Evolutionary conservation across 352 stramenopile species (phyloP).

Genomic region (Pythium insidiosum): DNA sequence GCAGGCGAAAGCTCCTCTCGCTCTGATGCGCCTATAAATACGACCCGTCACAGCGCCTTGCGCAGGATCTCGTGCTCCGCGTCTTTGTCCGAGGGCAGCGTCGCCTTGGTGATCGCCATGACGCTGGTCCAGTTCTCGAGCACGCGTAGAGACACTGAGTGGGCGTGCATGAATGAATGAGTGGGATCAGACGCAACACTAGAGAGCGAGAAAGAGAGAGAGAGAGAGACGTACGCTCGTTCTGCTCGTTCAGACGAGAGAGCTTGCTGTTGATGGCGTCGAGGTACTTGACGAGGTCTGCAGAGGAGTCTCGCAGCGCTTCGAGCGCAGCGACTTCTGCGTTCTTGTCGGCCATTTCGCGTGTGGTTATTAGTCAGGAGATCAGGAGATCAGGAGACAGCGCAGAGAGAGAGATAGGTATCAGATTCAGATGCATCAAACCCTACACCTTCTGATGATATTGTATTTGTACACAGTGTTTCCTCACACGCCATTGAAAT

Average conservation of each 20-base stretch:
- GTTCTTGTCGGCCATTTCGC: constrained; percentile 47
- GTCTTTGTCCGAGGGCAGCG: constrained; percentile 13
- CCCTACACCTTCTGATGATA: no score
- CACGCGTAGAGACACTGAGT: constrained; percentile 60
- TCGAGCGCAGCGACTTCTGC: constrained; percentile 76
- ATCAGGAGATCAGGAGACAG: no score
- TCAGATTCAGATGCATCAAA: no score
- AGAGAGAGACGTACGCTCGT: constrained; percentile 74
- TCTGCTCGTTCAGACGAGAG: constrained; percentile 71
- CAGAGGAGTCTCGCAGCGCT: constrained; percentile 67
- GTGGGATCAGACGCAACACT: not conserved
- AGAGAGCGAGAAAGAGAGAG: no score
- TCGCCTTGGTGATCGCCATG: constrained; percentile 61
- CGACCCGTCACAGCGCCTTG: constrained; percentile 27
- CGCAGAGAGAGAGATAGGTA: no score
- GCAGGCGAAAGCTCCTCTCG: no score
- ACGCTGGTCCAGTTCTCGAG: constrained; percentile 81
- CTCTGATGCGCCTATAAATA: constrained; percentile 18
- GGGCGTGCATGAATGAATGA: not conserved
- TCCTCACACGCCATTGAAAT: no score
- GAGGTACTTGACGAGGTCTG: constrained; percentile 63
- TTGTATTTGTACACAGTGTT: no score
- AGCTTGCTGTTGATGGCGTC: constrained; percentile 72
- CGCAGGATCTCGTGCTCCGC: constrained; percentile 45
- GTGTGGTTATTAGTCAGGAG: no score